Evolutionary conservation across 2,329 filamentous ascomycete species (phyloP), one percentile per base, ranked within the genome.

Genomic region (Lasiodiplodia gonubiensis): DNA sequence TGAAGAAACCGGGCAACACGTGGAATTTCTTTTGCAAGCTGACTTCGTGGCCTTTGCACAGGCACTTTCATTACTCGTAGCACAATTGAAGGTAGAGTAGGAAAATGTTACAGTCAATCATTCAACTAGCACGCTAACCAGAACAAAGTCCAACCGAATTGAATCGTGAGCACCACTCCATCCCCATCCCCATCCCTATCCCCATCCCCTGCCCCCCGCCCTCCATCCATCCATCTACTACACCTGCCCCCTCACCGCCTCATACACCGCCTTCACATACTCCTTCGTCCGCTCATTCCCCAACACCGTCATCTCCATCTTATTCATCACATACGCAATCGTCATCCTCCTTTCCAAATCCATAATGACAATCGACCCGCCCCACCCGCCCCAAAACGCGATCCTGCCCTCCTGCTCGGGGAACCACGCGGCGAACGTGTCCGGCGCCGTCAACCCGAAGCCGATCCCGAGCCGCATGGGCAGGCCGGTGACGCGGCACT

Each of bases 351-450:
- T 60, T 30, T 70, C 67, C 23, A 70, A n/a, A 64, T 73, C 71
- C 66, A 70, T 69, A 30, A 72, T 68, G 0, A 35, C 68, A 14
- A 72, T 49, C 1, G 67, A 70, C 23, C 71, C 72, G 23, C 71
- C 71, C 63, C 67, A 74, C 8, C 71, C 70, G 2, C 70, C 69
- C 72, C 71, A 73, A 25, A 68, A 70, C 46, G 60, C 69, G 10
- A 66, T 21, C 18, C 42, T 7, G 3, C 21, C 27, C 35, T 21
- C 55, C 5, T 59, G 37, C 23, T 16, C 27, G 1, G 55, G 55
- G 10, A 59, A 46, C 55, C 55, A 59, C 16, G 10, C 35, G 1
- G 35, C 55, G 10, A 59, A 10, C 14, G 55, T 37, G 16, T 46
- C 37, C 8, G 2, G 11, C 14, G 23, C 30, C 1, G 21, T 5